Evolutionary conservation across 495 filamentous ascomycete species (phyloP), one percentile per base, ranked within the genome.

Genomic region (Aspergillus panamensis): DNA sequence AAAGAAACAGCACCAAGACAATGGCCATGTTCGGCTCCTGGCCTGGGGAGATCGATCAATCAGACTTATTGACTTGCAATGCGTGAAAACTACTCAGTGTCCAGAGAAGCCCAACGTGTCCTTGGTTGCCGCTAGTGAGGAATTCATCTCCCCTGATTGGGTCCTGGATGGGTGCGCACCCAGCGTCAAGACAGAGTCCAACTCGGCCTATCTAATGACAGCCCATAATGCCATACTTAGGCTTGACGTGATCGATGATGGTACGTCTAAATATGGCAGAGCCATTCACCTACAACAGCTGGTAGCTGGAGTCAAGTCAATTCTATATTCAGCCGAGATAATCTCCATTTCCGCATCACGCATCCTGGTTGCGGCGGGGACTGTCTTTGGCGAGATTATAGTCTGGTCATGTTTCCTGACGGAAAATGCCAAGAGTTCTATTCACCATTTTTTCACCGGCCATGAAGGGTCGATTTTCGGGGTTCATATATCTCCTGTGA

Each of bases 381-480:
- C 95, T 0, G 91, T 90, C 0, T 97, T 96, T 69, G 94, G 94
- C 1, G 91, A 97, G 68, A 87, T 97, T 29, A 76, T 96, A 12
- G 80, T 96, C 3, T 97, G 92, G 93, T 92, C 87, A 57, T 89
- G 84, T 62, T 70, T 76, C 42, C 61, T 79, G 8, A 48, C 25
- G 35, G 48, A 63, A 13, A 42, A 17, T 21, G 66, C 64, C 19
- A 60, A 65, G 21, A 63, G 62, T 43, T 72, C 68, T 6, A 77
- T 90, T 16, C 84, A 94, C 43, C 83, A 83, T 53, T 84, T 87
- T 25, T 90, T 97, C 60, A 83, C 83, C 6, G 95, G 92, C 0
- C 94, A 99, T 62, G 91, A 97, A 59, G 94, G 94, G 0, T 97
- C 94, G 0, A 85, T 97, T 6, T 97, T 96, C 62, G 92, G 89